Conservation (phyloP, 306 rosid genomes). For the Glycine soja region DNA sequence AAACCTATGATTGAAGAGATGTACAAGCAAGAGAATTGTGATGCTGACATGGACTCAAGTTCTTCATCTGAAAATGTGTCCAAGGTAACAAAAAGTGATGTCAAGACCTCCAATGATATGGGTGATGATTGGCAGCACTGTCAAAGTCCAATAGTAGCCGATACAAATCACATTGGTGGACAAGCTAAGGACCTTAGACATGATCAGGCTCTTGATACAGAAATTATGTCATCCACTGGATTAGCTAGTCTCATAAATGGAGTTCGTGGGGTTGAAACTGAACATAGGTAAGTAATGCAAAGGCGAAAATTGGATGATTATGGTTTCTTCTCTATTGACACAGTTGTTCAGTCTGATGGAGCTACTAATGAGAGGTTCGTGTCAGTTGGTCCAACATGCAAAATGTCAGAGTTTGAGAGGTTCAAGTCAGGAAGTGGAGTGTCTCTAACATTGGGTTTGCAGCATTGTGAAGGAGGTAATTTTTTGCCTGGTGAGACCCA, state of each 20-base stretch:
- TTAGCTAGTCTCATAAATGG: slow-evolving; percentile 32
- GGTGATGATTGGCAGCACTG: slow-evolving; percentile 63
- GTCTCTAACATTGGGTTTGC: slow-evolving; percentile 80
- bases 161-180: slow-evolving; percentile 58
- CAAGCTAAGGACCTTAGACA: no score
- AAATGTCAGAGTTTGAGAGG: slow-evolving; percentile 70
- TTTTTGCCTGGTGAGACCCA: slow-evolving; percentile 56
- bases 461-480: slow-evolving; percentile 73
- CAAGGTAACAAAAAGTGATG: slow-evolving; percentile 61
- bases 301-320: slow-evolving; percentile 51
- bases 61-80: slow-evolving; percentile 71
- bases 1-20: slow-evolving; percentile 93
- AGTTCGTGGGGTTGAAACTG: no score
- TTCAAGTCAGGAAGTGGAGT: slow-evolving; percentile 63
- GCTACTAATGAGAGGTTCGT: slow-evolving; percentile 51
- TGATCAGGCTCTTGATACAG: neutral
- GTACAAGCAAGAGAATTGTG: slow-evolving; percentile 82
- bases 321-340: slow-evolving; percentile 45
- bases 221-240: slow-evolving; percentile 53
- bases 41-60: slow-evolving; percentile 68
- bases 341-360: slow-evolving; percentile 48
- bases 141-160: slow-evolving; percentile 53
- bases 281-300: no score
- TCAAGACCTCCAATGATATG: slow-evolving; percentile 51
- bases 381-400: slow-evolving; percentile 49